These are phyloP conservation scores for Rubia balearica DNA, from an alignment of 305 asterid genomes.

Conservation along the genomic window DNA sequence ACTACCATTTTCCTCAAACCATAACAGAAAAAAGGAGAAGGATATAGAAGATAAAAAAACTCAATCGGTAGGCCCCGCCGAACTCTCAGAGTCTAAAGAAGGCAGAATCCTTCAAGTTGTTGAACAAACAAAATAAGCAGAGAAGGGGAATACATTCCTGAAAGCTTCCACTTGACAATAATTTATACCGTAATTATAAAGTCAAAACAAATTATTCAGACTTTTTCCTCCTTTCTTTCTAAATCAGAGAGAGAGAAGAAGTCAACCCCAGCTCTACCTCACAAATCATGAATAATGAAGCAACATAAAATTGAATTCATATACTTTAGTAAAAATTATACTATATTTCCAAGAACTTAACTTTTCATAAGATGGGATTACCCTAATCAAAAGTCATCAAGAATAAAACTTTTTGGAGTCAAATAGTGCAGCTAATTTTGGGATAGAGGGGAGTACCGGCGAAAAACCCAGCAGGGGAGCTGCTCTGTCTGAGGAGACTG, in stretches of 20 bases:
- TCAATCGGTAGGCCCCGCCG: background rate
- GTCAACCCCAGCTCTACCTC: conserved; percentile 29
- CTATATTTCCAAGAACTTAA: no score
- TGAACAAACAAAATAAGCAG: background rate
- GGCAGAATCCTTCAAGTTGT: background rate
- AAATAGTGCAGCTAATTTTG: background rate
- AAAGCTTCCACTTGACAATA: background rate
- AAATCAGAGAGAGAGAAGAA: conserved; percentile 8
- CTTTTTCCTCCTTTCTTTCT: background rate
- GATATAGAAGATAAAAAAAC: background rate
- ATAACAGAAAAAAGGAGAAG: background rate
- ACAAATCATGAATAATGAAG: background rate
- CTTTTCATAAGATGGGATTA: background rate
- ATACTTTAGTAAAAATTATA: no score
- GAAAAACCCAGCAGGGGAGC: conserved; percentile 88
- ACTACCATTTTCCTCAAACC: background rate
- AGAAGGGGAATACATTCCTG: background rate
- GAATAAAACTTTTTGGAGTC: background rate
- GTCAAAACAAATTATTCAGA: background rate
- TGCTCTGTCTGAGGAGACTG: conserved; percentile 64
- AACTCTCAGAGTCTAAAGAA: background rate
- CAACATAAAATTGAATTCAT: no score
- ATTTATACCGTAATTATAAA: background rate
- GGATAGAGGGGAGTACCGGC: conserved; percentile 35
- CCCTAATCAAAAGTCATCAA: background rate